Evolutionary conservation across 257 asterid species (phyloP), one percentile per base, ranked within the genome.

Genomic region (Rehmannia glutinosa): DNA sequence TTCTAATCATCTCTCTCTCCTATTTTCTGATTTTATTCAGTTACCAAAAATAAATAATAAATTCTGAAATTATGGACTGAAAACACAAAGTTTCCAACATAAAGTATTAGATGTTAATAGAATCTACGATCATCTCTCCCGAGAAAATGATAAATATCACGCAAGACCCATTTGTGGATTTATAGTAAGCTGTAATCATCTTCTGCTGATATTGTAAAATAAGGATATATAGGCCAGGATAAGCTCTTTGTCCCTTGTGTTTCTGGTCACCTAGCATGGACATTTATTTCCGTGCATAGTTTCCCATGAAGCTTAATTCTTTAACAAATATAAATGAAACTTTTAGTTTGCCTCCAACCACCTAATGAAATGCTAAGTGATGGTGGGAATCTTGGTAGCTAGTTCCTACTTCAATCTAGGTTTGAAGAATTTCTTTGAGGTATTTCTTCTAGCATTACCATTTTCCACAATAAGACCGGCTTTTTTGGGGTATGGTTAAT

Each of bases 391-490:
- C 47, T 52, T 13, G 19, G 16, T 46, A 19, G 17, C 47, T 42
- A 8, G 8, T 38, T 20, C 56, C 56, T 13, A 28, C 32, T 16
- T 58, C 45, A n/a, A n/a, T 20, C 36, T 65, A 54, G 38, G 21
- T 53, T 60, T 61, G n/a, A n/a, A 11, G 21, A 75, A 33, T 30
- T 12, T 39, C 8, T 71, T 35, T 54, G 33, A 13, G 55, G 35
- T 46, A 62, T 23, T 68, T 9, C 60, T 63, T 46, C 52, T n/a
- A n/a, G n/a, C n/a, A 49, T 16, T 49, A 21, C 73, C 47, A 23
- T 21, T 45, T 60, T 61, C 72, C 33, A 33, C n/a, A 20, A 19
- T n/a, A 36, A 42, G 46, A 60, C 43, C 50, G 62, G 42, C 43
- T 47, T 9, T 62, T 36, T 16, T 4, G 8, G 25, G 59, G 15